phyloP scores from a whole-genome alignment of 495 filamentous ascomycete genomes.

The Annulohypoxylon bovei region DNA sequence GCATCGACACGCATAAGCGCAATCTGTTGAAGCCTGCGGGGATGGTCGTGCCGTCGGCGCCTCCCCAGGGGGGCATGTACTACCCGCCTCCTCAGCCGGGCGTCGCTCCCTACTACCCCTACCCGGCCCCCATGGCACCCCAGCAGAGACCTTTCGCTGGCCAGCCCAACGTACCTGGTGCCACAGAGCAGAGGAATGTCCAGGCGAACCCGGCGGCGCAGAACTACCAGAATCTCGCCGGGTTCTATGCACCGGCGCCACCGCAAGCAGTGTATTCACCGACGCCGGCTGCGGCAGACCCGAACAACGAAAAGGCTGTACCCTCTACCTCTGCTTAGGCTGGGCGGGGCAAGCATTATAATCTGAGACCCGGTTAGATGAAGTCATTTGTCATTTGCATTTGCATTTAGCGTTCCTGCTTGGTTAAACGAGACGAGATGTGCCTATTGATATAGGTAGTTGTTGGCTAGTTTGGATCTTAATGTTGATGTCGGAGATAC shows the following conservation, averaged over 20 bases:
- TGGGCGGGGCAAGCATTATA: conserved; percentile 14
- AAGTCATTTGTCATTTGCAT: neutral
- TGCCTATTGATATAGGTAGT: conserved; percentile 5
- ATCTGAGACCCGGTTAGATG: neutral
- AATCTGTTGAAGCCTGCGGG: conserved; percentile 37
- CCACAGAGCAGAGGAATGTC: neutral
- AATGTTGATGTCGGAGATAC: conserved; percentile 35
- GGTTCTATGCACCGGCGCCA: conserved; percentile 38
- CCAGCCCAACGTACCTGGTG: neutral
- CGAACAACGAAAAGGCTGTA: conserved; percentile 21
- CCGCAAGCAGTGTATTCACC: conserved; percentile 1
- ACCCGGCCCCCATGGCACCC: conserved; percentile 32
- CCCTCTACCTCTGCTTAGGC: conserved; percentile 17
- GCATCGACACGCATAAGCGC: conserved; percentile 52
- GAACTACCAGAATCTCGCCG: conserved; percentile 35
- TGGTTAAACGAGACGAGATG: conserved; percentile 19
- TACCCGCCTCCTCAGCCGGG: conserved; percentile 22
- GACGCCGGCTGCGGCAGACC: neutral
- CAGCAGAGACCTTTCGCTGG: conserved; percentile 9
- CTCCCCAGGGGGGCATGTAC: conserved; percentile 28
- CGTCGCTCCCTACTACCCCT: conserved; percentile 38
- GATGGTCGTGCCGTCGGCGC: conserved; percentile 25
- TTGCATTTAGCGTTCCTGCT: conserved; percentile 30
- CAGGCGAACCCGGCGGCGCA: conserved; percentile 7
- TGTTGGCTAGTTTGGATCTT: conserved; percentile 3